Evolutionary conservation across 192 early-diverging fungal species (phyloP).

Genomic region (Mortierella alpina): DNA sequence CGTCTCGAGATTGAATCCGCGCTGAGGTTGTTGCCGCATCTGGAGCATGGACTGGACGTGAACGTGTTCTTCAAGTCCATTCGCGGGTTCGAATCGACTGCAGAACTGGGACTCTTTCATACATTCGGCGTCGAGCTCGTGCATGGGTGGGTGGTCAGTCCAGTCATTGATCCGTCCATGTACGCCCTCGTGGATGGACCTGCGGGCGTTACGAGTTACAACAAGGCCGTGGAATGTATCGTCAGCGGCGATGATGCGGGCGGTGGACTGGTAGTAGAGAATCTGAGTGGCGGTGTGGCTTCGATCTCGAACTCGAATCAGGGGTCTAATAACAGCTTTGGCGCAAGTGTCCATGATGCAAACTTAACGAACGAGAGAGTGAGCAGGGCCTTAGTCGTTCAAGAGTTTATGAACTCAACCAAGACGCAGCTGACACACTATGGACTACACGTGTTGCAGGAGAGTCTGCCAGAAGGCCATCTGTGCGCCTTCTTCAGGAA

Average conservation of each 20-base stretch:
- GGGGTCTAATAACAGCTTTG: neutral
- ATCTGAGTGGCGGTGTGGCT: conserved; percentile 17
- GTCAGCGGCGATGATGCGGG: conserved; percentile 68
- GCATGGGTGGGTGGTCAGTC: conserved; percentile 92
- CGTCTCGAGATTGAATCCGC: conserved; percentile 67
- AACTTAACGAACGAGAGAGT: conserved; percentile 25
- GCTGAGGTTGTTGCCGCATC: conserved; percentile 66
- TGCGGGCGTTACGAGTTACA: conserved; percentile 69
- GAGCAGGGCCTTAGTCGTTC: conserved; percentile 62
- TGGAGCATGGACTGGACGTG: conserved; percentile 78
- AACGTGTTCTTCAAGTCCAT: conserved; percentile 86
- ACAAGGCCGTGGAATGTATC: conserved; percentile 82
- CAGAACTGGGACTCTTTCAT: conserved; percentile 76
- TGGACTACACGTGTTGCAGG: conserved; percentile 77
- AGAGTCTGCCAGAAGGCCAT: conserved; percentile 63
- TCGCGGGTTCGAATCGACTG: conserved; percentile 79
- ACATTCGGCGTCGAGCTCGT: conserved; percentile 83
- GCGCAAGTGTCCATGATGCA: conserved; percentile 8
- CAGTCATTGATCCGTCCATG: conserved; percentile 66
- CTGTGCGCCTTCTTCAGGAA: conserved; percentile 92
- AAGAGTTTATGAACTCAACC: conserved; percentile 78
- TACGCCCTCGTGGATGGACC: conserved; percentile 61
- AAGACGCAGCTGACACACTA: conserved; percentile 88
- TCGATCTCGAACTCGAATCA: conserved; percentile 16
- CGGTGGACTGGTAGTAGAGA: conserved; percentile 53